phyloP scores from a whole-genome alignment of 129 eudicot genomes.

The Ambrosia trifida region DNA sequence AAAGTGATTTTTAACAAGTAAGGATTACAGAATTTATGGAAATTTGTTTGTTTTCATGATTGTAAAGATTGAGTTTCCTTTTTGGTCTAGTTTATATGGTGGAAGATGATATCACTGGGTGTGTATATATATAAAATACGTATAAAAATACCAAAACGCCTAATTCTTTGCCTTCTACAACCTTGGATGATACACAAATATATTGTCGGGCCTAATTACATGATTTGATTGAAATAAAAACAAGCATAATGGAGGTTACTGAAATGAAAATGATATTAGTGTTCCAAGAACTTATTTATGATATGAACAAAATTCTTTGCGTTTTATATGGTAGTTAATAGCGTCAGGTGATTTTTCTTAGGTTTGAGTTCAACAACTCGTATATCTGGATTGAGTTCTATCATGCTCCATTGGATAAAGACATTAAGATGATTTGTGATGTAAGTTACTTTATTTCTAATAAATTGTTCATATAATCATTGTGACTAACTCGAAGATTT shows the following conservation, averaged over 20 bases:
- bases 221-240: conserved; percentile 3
- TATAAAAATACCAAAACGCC: too few relatives aligned
- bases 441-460: conserved; percentile 48
- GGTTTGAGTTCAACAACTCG: conserved; percentile 84
- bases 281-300: conserved; percentile 11
- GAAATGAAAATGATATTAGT: not conserved
- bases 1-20: conserved; percentile 77
- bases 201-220: not conserved
- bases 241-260: not conserved
- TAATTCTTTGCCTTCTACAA: too few relatives aligned
- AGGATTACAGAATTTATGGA: conserved; percentile 13
- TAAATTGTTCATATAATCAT: not conserved
- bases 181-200: not conserved
- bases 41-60: not conserved
- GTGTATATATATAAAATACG: too few relatives aligned
- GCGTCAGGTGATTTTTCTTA: conserved; percentile 29
- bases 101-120: not conserved
- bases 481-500: not conserved
- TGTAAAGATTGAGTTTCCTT: not conserved
- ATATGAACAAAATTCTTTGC: conserved; percentile 6
- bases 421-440: conserved; percentile 71
- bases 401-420: conserved; percentile 85
- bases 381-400: conserved; percentile 95
- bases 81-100: not conserved
- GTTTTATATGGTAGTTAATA: conserved; percentile 10